A percentile compares a stretch with the other conserved stretches of the same genome.
These are phyloP conservation scores for Capronia americana DNA, from an alignment of 2,329 filamentous ascomycete species.

Conservation along the genomic window DNA sequence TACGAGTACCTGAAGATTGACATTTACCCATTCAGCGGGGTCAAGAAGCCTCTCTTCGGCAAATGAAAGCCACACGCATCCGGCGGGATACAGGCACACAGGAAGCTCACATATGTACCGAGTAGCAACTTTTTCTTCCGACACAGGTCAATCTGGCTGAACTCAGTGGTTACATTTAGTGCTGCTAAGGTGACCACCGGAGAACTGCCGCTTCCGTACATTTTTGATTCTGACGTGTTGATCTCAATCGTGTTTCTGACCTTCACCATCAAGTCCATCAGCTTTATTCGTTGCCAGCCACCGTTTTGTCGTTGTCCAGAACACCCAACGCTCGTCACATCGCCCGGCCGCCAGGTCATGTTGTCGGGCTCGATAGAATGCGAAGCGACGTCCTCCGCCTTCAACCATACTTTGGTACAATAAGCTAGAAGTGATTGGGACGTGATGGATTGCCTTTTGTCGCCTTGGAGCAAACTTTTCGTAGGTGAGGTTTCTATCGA, in stretches of 20 bases:
- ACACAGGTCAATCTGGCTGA: neutral
- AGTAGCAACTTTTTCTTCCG: neutral
- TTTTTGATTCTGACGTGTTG: neutral
- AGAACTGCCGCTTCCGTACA: slow-evolving; percentile 6
- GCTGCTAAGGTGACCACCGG: slow-evolving; percentile 19
- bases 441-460: neutral
- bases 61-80: neutral
- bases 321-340: neutral
- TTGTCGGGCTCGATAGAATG: neutral
- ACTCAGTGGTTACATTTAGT: neutral
- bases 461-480: neutral
- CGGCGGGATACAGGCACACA: neutral
- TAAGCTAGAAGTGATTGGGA: neutral
- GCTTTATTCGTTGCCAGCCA: neutral
- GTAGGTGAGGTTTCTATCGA: neutral
- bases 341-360: neutral
- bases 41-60: neutral
- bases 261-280: neutral
- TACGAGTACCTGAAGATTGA: neutral
- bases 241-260: neutral
- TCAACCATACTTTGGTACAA: neutral
- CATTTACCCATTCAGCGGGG: neutral
- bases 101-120: neutral
- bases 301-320: neutral
- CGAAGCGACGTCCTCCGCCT: neutral